Evolutionary conservation across 106 monocot genomes (phyloP).

Genomic region (Hemerocallis citrina): DNA sequence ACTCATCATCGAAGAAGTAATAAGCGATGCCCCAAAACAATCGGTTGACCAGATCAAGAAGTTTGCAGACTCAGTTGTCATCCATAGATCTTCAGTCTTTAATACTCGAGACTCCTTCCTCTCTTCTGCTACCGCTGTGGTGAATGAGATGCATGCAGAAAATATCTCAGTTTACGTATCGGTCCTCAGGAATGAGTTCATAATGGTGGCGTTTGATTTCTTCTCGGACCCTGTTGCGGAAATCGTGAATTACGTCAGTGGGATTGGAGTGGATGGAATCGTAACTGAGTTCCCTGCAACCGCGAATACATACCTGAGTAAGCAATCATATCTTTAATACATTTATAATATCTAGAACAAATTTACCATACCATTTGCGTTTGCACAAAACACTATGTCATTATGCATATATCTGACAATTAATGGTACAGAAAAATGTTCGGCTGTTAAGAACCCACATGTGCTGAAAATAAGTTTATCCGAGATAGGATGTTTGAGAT

Average conservation of each 20-base stretch:
- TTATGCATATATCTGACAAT: neutral
- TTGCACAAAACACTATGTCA: neutral
- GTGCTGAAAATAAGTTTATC: too few relatives aligned
- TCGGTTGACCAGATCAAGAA: slow-evolving; percentile 59
- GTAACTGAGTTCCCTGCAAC: slow-evolving; percentile 87
- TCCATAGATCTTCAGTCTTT: slow-evolving; percentile 43
- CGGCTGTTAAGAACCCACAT: too few relatives aligned
- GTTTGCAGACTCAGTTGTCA: slow-evolving; percentile 54
- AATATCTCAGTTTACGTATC: slow-evolving; percentile 66
- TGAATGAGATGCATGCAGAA: slow-evolving; percentile 41
- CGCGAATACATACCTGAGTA: slow-evolving; percentile 73
- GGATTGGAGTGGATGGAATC: slow-evolving; percentile 50
- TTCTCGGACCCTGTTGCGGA: slow-evolving; percentile 77
- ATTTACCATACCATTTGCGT: neutral
- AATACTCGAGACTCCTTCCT: slow-evolving; percentile 42
- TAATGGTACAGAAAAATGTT: too few relatives aligned
- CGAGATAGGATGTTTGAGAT: too few relatives aligned
- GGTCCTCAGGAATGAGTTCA: slow-evolving; percentile 71
- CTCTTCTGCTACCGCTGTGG: slow-evolving; percentile 34
- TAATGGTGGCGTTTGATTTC: slow-evolving; percentile 62
- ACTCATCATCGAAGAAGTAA: slow-evolving; percentile 40
- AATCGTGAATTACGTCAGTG: slow-evolving; percentile 37
- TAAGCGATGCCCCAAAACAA: slow-evolving; percentile 41
- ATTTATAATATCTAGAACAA: neutral
- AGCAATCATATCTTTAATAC: slow-evolving; percentile 10